A percentile compares a stretch with the other conserved stretches of the same genome.
These are phyloP conservation scores for Hemileccinum rubropunctum DNA, from an alignment of 768 basidiomycete genomes.

Conservation along the genomic window DNA sequence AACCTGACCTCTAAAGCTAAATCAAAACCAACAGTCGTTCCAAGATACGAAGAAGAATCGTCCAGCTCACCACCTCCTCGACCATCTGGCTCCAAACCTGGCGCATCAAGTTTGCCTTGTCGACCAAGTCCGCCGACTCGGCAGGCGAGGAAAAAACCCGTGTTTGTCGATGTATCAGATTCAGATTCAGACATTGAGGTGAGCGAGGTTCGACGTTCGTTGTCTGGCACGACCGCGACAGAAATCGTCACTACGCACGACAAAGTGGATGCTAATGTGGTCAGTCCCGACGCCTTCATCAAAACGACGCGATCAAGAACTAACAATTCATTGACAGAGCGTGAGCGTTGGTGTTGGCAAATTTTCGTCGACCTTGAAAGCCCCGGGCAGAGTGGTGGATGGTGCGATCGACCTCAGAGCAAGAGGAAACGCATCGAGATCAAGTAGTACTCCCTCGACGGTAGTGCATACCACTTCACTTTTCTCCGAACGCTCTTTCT, in stretches of 20 bases:
- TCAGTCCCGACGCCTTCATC: slow-evolving; percentile 4
- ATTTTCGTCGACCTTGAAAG: neutral
- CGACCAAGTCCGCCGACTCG: neutral
- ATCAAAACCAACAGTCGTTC: neutral
- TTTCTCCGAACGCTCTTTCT: neutral
- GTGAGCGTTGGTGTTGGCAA: neutral
- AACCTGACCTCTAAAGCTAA: neutral
- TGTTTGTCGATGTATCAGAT: slow-evolving; percentile 26
- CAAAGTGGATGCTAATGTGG: neutral
- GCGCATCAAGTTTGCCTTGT: neutral
- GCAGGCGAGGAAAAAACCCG: slow-evolving; percentile 9
- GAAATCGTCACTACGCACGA: neutral
- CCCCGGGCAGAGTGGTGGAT: neutral
- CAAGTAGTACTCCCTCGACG: slow-evolving; percentile 1
- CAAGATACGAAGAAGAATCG: slow-evolving; percentile 13
- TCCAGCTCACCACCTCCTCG: slow-evolving; percentile 2
- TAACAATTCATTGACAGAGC: slow-evolving; percentile 8
- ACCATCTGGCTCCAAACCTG: neutral
- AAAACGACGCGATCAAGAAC: neutral
- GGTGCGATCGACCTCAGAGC: slow-evolving; percentile 6
- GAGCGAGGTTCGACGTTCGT: slow-evolving; percentile 8
- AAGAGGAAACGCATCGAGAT: slow-evolving; percentile 1
- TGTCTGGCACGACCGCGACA: neutral
- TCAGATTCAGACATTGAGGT: slow-evolving; percentile 19
- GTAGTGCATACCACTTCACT: neutral